Conservation (phyloP, 345 rosid genomes). For the Populus tremula region DNA sequence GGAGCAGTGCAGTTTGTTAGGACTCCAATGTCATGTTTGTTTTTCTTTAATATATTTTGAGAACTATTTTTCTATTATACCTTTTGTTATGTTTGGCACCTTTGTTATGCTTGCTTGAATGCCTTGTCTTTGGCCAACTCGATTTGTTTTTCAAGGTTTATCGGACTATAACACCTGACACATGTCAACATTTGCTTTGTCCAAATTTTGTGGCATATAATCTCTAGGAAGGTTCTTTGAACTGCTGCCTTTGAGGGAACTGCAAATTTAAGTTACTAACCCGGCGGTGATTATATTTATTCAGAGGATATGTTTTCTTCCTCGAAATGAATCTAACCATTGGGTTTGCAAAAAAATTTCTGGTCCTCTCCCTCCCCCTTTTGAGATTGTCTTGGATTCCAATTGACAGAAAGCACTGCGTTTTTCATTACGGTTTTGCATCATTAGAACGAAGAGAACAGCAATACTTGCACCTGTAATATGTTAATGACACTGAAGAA, state of each 20-base stretch:
- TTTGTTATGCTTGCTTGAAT: neutral
- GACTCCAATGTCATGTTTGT: constrained; percentile 6
- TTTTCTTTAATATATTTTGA: constrained; percentile 7
- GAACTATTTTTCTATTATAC: neutral
- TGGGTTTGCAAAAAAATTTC: too few species aligned
- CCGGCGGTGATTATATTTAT: neutral
- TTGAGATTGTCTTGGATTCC: too few species aligned
- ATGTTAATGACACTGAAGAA: neutral
- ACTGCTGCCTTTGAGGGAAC: neutral
- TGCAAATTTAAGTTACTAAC: neutral
- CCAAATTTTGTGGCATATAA: neutral
- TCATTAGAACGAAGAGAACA: too few species aligned
- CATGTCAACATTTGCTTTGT: neutral
- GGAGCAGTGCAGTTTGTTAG: constrained; percentile 18
- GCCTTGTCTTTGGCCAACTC: neutral
- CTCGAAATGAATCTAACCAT: too few species aligned
- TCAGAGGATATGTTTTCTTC: neutral
- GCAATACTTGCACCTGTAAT: neutral
- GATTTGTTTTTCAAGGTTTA: neutral
- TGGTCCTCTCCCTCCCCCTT: too few species aligned
- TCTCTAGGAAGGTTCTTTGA: neutral
- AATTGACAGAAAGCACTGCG: too few species aligned
- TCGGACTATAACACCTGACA: neutral
- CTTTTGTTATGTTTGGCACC: neutral
- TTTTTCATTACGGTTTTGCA: too few species aligned